phyloP scores from a whole-genome alignment of 257 asterid genomes.

The Thymus quinquecostatus region DNA sequence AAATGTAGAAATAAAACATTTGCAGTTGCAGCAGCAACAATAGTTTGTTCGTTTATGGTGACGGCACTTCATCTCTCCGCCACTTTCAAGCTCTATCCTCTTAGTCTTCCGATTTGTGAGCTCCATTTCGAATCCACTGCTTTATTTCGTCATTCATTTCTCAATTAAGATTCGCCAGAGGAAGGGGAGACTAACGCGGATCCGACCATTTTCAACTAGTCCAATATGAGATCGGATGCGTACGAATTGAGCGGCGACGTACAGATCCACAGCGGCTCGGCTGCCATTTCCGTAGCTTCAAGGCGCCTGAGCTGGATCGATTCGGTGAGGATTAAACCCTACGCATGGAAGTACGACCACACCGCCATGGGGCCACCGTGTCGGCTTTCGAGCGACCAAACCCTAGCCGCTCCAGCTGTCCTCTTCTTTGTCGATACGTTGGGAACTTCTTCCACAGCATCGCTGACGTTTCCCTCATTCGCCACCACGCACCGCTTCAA shows the following conservation, averaged over 20 bases:
- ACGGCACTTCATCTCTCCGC: constrained; percentile 37
- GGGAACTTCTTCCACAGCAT: constrained; percentile 33
- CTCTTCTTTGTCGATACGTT: too few species aligned
- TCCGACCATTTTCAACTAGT: constrained; percentile 30
- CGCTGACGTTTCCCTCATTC: constrained; percentile 61
- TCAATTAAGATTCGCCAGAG: too few species aligned
- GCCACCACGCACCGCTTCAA: constrained; percentile 48
- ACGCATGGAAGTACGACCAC: constrained; percentile 51
- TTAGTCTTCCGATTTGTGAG: constrained; percentile 19
- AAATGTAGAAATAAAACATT: constrained; percentile 43
- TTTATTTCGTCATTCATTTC: not conserved
- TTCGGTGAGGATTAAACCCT: constrained; percentile 41
- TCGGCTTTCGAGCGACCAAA: not conserved
- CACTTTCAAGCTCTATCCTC: constrained; percentile 38
- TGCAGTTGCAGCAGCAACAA: constrained; percentile 42
- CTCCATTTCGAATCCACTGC: not conserved
- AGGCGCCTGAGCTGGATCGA: too few species aligned
- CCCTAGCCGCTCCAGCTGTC: too few species aligned
- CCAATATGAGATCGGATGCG: constrained; percentile 45
- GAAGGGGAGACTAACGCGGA: not conserved
- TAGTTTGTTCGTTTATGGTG: constrained; percentile 41
- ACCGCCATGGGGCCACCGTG: constrained; percentile 9
- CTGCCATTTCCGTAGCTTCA: constrained; percentile 53
- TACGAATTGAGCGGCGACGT: constrained; percentile 63
- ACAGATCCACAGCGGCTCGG: constrained; percentile 49